Percentiles rank a stretch among this genome's conserved stretches.
Evolutionary conservation across 805 yeast genomes (phyloP).

Genomic region (Teunomyces pallodes): DNA sequence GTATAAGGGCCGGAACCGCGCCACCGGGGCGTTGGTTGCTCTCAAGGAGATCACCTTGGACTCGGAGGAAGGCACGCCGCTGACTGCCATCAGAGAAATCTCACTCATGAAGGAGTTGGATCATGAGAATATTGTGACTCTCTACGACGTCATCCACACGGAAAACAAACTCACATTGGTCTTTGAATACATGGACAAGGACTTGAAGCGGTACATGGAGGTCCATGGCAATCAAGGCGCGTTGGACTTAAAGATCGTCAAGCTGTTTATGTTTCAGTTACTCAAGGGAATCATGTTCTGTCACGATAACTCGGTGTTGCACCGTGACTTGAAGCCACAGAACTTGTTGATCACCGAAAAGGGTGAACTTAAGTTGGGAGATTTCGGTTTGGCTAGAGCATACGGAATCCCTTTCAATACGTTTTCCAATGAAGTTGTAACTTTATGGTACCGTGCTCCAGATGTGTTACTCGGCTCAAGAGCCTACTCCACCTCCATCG

Average conservation of each 20-base stretch:
- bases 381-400: slow-evolving; percentile 95
- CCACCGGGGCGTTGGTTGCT: slow-evolving; percentile 88
- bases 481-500: slow-evolving; percentile 94
- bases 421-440: slow-evolving; percentile 95
- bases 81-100: slow-evolving; percentile 95
- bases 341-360: slow-evolving; percentile 83
- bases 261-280: slow-evolving; percentile 91
- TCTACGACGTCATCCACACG: slow-evolving; percentile 94
- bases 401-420: slow-evolving; percentile 98
- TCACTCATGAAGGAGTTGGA: slow-evolving; percentile 92
- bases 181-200: slow-evolving; percentile 90
- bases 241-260: slow-evolving; percentile 67
- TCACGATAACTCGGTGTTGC: slow-evolving; percentile 81
- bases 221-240: slow-evolving; percentile 74
- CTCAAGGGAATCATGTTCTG: slow-evolving; percentile 86
- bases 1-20: slow-evolving; percentile 85
- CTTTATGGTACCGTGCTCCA: slow-evolving; percentile 97
- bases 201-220: slow-evolving; percentile 93
- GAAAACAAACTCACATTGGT: slow-evolving; percentile 93
- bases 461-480: slow-evolving; percentile 94
- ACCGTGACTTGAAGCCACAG: slow-evolving; percentile 91
- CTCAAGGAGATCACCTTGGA: slow-evolving; percentile 92
- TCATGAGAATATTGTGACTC: slow-evolving; percentile 87
- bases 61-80: slow-evolving; percentile 97
- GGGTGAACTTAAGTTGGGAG: slow-evolving; percentile 92